Conservation (phyloP, 2,329 filamentous ascomycete species). For the Sarocladiaceae sp. region DNA sequence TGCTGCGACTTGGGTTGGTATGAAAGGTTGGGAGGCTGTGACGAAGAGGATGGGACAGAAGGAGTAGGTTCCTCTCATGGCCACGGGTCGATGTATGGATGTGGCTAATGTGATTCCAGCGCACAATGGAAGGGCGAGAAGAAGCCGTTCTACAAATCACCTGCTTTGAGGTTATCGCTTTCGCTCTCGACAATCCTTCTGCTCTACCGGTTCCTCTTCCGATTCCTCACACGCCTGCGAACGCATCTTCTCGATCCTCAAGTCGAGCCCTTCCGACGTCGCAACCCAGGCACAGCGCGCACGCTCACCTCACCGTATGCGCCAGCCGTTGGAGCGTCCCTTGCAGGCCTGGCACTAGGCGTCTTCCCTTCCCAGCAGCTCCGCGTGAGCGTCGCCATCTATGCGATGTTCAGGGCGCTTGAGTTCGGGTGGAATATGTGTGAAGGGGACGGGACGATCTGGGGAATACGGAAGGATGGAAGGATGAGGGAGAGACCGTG, state of each 20-base stretch:
- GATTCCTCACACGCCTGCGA: slow-evolving; percentile 78
- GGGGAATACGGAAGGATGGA: slow-evolving; percentile 47
- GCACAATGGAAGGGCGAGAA: slow-evolving; percentile 31
- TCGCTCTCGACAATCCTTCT: slow-evolving; percentile 82
- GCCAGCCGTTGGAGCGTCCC: slow-evolving; percentile 81
- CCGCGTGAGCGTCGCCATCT: slow-evolving; percentile 76
- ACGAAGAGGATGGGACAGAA: slow-evolving; percentile 39
- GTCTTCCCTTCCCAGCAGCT: slow-evolving; percentile 61
- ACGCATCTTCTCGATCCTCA: slow-evolving; percentile 72
- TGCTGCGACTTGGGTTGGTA: slow-evolving; percentile 51
- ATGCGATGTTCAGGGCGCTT: slow-evolving; percentile 70
- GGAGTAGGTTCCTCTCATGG: slow-evolving; percentile 31
- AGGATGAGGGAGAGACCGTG: slow-evolving; percentile 59
- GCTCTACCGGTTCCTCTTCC: slow-evolving; percentile 81
- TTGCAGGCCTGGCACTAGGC: slow-evolving; percentile 78
- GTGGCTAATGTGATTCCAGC: slow-evolving; percentile 13
- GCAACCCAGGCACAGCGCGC: slow-evolving; percentile 70
- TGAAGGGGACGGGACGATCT: slow-evolving; percentile 65
- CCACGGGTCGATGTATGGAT: neutral
- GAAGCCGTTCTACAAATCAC: slow-evolving; percentile 54
- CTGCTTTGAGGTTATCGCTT: slow-evolving; percentile 69
- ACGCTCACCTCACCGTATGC: slow-evolving; percentile 74
- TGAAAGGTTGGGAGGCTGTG: slow-evolving; percentile 57
- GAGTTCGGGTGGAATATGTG: slow-evolving; percentile 83
- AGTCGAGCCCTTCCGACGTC: slow-evolving; percentile 70